phyloP scores from a whole-genome alignment of 306 rosid genomes.

The Mucuna pruriens region DNA sequence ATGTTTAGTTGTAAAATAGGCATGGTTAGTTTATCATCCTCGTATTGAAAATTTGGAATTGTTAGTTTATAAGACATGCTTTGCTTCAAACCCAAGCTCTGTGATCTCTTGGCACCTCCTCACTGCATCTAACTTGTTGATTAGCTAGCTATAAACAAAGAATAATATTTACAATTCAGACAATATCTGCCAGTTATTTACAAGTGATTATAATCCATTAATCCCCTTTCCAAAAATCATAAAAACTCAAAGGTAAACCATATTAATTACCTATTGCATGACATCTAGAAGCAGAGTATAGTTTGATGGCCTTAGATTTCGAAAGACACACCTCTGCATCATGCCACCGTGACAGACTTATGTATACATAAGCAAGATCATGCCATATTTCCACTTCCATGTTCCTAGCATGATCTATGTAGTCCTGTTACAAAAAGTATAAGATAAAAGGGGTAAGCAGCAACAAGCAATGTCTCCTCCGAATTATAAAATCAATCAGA shows the following conservation, averaged over 20 bases:
- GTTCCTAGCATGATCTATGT: constrained; percentile 53
- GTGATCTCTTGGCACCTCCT: constrained; percentile 14
- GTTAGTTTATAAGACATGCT: constrained; percentile 1
- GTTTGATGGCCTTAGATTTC: constrained; percentile 73
- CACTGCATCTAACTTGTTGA: not conserved
- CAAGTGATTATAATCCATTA: constrained; percentile 4
- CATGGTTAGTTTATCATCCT: not conserved
- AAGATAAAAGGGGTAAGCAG: constrained; percentile 17
- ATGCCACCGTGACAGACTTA: constrained; percentile 69
- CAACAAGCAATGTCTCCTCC: constrained; percentile 23
- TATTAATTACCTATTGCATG: constrained; percentile 69
- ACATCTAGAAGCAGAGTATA: constrained; percentile 69
- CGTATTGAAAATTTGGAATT: not conserved
- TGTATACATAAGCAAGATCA: constrained; percentile 76
- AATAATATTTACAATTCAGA: not conserved
- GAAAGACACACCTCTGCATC: constrained; percentile 85
- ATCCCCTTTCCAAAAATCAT: not conserved
- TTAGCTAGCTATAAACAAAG: constrained; percentile 13
- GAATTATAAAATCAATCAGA: constrained; percentile 28
- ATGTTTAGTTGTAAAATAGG: not conserved
- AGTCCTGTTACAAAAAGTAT: constrained; percentile 52
- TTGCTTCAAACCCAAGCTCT: constrained; percentile 1
- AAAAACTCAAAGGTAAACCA: constrained; percentile 11
- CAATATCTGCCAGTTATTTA: constrained; percentile 24
- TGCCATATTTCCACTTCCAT: constrained; percentile 87